A percentile compares a stretch with the other conserved stretches of the same genome.
These are phyloP conservation scores for Nannizzia gypsea DNA, from an alignment of 2,329 filamentous ascomycete species.

Conservation along the genomic window DNA sequence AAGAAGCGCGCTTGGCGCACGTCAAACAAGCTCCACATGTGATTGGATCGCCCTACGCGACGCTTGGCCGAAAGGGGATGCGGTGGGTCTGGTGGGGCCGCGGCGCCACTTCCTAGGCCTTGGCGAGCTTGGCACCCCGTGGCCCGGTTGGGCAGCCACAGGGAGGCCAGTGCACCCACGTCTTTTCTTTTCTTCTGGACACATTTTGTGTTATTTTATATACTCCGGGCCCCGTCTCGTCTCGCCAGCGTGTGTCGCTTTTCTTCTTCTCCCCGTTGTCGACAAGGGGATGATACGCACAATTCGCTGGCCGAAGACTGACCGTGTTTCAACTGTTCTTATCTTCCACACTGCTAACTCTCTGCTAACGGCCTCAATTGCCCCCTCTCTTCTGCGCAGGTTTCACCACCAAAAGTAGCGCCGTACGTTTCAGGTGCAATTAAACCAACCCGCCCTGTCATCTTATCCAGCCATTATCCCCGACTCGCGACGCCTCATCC, in stretches of 20 bases:
- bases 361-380: background rate
- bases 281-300: background rate
- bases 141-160: background rate
- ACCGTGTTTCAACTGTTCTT: background rate
- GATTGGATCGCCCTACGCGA: background rate
- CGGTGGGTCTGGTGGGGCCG: background rate
- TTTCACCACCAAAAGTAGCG: background rate
- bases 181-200: background rate
- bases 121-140: background rate
- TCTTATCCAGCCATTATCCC: background rate
- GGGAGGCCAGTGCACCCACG: background rate
- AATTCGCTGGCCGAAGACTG: conserved; percentile 5
- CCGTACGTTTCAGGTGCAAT: background rate
- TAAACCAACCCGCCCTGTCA: background rate
- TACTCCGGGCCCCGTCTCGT: background rate
- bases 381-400: background rate
- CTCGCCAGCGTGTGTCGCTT: background rate
- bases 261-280: background rate
- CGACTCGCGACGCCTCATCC: background rate
- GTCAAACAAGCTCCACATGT: background rate
- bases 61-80: background rate
- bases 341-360: background rate
- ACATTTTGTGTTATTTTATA: background rate
- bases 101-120: background rate
- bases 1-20: conserved; percentile 1